Base-by-base conservation (phyloP, 208 protist genomes). In the Trypanosoma mega region DNA sequence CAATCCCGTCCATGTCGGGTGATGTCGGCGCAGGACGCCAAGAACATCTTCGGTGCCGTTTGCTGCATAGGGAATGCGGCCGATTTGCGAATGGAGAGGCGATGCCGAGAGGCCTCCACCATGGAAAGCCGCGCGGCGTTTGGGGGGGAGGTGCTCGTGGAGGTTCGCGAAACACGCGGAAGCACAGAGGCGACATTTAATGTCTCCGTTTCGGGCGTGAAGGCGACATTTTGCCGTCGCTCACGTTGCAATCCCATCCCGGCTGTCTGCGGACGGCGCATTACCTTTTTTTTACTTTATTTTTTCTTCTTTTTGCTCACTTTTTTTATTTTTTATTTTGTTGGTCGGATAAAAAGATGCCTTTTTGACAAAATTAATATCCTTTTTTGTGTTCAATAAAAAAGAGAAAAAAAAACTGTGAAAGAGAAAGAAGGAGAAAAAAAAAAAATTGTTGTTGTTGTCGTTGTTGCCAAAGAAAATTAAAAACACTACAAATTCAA, bases 11-110 rank as follows among this genome's bases (percentile, higher is more conserved):
- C 67, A 4, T 26, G 53, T n/a, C 72, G 52, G 0, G 77, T 85
- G 57, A 92, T 87, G 44, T 80, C 74, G 1, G 83, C 71, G 60
- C 84, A 94, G 3, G 72, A 70, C 12, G 71, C 50, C 21, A 70
- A 2, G 20, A 70, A 70, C 21, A 82, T 67, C 64, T 82, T 80
- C 11, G 87, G 63, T 20, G 34, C 53, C 26, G 37, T 70, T 36
- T 91, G 83, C 64, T 90, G 83, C 29, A 90, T 90, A 0, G 78
- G 80, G 46, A 93, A 93, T 8, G 83, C 65, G 0, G 87, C 83
- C 20, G 63, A 72, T 56, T 78, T 84, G 33, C 76, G 63, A 33
- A 90, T 93, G 9, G 74, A 68, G 4, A 90, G 80, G 21, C 74
- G 76, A 24, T 74, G 68, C 20, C 82, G 78, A 18, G 71, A 73